Percentiles rank a stretch among this genome's conserved stretches.
Evolutionary conservation across 192 early-diverging fungal genomes (phyloP).

Genomic region (Coemansia sp.): DNA sequence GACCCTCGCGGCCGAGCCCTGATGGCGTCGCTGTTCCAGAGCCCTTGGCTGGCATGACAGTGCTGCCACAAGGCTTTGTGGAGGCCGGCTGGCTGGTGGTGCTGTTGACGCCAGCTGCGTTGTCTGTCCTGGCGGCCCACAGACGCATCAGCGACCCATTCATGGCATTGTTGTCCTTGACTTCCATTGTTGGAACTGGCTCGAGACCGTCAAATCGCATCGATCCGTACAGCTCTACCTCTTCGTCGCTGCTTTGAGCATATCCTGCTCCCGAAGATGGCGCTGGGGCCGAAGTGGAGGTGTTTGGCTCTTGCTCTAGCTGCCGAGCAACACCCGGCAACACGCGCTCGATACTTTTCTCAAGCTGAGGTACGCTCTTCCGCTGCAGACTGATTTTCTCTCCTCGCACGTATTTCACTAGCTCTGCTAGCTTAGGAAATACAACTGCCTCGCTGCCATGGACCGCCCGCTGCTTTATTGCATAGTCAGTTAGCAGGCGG

Average conservation of each 20-base stretch:
- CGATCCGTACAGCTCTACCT: slow-evolving; percentile 25
- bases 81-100: neutral
- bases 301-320: slow-evolving; percentile 6
- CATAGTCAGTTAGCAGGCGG: slow-evolving; percentile 22
- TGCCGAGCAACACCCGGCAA: slow-evolving; percentile 23
- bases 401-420: slow-evolving; percentile 32
- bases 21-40: neutral
- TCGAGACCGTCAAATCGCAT: slow-evolving; percentile 29
- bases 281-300: neutral
- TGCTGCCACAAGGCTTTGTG: neutral
- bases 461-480: slow-evolving; percentile 16
- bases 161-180: slow-evolving; percentile 42
- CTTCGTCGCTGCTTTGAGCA: slow-evolving; percentile 23
- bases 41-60: neutral
- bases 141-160: slow-evolving; percentile 44
- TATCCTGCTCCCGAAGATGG: neutral
- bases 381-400: slow-evolving; percentile 22
- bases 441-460: neutral
- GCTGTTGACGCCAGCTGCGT: neutral
- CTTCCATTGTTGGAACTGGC: slow-evolving; percentile 36
- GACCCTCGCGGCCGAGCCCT: neutral
- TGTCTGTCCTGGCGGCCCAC: slow-evolving; percentile 28
- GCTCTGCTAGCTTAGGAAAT: slow-evolving; percentile 18
- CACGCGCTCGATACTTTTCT: slow-evolving; percentile 39
- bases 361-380: slow-evolving; percentile 16